Evolutionary conservation across 1,284 basidiomycete species (phyloP).

Genomic region (Rugosomyces carneus): DNA sequence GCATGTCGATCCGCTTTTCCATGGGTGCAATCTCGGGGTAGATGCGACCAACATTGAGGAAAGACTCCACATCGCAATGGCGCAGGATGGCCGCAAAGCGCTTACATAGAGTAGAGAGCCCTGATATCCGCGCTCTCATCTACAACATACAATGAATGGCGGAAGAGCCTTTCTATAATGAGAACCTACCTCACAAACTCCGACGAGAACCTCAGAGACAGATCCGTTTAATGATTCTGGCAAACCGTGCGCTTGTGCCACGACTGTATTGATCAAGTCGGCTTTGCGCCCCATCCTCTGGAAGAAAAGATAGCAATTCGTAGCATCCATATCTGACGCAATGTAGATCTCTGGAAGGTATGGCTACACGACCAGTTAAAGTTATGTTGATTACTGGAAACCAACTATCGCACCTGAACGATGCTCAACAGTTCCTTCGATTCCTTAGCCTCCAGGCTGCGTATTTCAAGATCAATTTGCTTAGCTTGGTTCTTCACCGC

Average conservation of each 20-base stretch:
- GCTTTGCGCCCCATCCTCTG: slow-evolving; percentile 79
- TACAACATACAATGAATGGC: slow-evolving; percentile 23
- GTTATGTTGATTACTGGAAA: background rate
- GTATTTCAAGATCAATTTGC: slow-evolving; percentile 83
- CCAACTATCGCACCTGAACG: slow-evolving; percentile 44
- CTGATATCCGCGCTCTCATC: slow-evolving; percentile 78
- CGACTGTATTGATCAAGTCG: slow-evolving; percentile 76
- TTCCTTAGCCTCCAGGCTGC: slow-evolving; percentile 78
- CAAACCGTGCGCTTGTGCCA: slow-evolving; percentile 76
- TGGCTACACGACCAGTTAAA: slow-evolving; percentile 40
- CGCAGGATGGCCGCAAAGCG: slow-evolving; percentile 81
- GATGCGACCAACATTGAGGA: slow-evolving; percentile 79
- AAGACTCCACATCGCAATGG: slow-evolving; percentile 75
- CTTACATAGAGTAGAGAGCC: slow-evolving; percentile 77
- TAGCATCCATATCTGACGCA: slow-evolving; percentile 82
- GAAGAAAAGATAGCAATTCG: slow-evolving; percentile 88
- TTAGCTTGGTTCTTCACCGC: slow-evolving; percentile 86
- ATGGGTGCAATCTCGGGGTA: slow-evolving; percentile 82
- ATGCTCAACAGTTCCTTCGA: slow-evolving; percentile 71
- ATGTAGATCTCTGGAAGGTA: slow-evolving; percentile 83
- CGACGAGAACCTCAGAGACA: slow-evolving; percentile 78
- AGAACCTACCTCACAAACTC: slow-evolving; percentile 76
- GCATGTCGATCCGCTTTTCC: slow-evolving; percentile 89
- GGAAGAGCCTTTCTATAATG: background rate
- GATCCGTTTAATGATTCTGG: slow-evolving; percentile 77